Conservation (phyloP, 2,329 filamentous ascomycete genomes). For the Berkeleyomyces basicola region DNA sequence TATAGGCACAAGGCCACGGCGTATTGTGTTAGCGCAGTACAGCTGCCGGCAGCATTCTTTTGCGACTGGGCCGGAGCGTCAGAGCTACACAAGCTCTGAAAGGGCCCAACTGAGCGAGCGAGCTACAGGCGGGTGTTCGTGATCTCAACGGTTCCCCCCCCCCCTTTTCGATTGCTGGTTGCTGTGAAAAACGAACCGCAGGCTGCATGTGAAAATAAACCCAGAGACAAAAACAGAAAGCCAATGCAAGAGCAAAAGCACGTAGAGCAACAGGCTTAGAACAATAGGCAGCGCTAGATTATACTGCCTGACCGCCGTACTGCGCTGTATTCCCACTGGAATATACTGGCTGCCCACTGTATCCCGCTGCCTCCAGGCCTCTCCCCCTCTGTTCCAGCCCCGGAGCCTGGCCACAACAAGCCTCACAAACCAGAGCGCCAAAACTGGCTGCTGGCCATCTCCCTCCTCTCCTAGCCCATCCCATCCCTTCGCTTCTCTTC, state of each 20-base stretch:
- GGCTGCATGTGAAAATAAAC: neutral
- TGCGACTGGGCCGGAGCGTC: no score
- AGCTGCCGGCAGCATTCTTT: no score
- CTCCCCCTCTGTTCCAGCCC: neutral
- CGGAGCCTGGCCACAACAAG: neutral
- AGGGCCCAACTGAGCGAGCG: no score
- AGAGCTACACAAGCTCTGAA: no score
- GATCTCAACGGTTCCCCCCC: no score
- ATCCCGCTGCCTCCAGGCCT: neutral
- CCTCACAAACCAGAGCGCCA: neutral
- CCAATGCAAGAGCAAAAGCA: no score
- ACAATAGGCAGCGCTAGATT: neutral
- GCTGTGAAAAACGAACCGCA: neutral
- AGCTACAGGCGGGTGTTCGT: no score
- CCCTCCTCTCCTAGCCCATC: neutral
- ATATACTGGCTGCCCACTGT: neutral
- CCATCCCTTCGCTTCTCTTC: constrained; percentile 5
- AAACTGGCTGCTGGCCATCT: neutral
- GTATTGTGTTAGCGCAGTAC: no score
- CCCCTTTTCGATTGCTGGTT: neutral
- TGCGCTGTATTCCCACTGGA: neutral
- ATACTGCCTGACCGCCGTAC: neutral
- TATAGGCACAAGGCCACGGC: no score
- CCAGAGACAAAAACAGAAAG: neutral
- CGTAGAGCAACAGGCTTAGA: neutral